phyloP scores from a whole-genome alignment of 2,329 filamentous ascomycete species.

The Bisporella sp. region DNA sequence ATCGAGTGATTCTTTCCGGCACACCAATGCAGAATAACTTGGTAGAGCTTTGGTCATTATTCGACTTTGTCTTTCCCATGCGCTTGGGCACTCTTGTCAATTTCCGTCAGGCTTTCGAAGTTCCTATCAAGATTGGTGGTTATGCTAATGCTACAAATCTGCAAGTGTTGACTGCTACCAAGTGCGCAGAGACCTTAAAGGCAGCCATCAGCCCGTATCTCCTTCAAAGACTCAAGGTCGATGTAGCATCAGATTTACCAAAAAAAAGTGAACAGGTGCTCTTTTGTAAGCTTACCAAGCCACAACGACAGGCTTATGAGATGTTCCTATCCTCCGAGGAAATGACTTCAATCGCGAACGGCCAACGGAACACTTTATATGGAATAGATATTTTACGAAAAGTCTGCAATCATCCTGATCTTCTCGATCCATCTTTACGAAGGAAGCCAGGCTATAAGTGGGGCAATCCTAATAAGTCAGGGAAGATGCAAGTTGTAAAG shows the following conservation, averaged over 20 bases:
- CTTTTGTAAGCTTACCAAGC: constrained; percentile 83
- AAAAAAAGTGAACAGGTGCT: constrained; percentile 95
- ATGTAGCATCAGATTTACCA: constrained; percentile 88
- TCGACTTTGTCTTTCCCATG: constrained; percentile 98
- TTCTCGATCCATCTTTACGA: constrained; percentile 56
- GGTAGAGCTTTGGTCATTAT: constrained; percentile 90
- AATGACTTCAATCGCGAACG: constrained; percentile 72
- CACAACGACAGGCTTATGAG: constrained; percentile 76
- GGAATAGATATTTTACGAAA: constrained; percentile 91
- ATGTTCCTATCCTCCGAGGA: constrained; percentile 76
- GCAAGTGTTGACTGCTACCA: constrained; percentile 89
- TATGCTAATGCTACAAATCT: constrained; percentile 94
- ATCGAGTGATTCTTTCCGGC: constrained; percentile 88
- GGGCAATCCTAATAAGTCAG: constrained; percentile 72
- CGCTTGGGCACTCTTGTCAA: constrained; percentile 84
- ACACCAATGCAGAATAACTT: constrained; percentile 98
- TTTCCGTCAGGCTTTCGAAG: constrained; percentile 87
- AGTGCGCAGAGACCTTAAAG: constrained; percentile 89
- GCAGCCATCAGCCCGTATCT: constrained; percentile 91
- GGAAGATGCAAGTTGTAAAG: constrained; percentile 94
- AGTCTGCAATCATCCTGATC: constrained; percentile 95
- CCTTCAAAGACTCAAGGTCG: constrained; percentile 83
- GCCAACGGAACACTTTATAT: constrained; percentile 72
- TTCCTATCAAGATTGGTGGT: constrained; percentile 86
- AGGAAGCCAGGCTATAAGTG: constrained; percentile 64